Evolutionary conservation across 305 asterid species (phyloP), one percentile per base, ranked within the genome.

Genomic region (Petunia hybrid): DNA sequence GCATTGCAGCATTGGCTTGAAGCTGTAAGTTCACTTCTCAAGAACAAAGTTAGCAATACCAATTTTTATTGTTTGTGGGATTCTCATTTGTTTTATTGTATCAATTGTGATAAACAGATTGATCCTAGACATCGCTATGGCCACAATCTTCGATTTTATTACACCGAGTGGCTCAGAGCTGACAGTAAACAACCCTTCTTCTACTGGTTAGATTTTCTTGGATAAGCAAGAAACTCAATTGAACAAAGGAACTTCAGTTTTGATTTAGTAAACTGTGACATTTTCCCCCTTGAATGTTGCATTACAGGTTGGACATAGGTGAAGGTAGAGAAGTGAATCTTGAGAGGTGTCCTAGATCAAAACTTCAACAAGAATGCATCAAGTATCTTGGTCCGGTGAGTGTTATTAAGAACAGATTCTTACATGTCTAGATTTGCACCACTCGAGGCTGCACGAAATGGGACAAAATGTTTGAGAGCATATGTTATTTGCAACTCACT

Each of bases 1-100:
- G 99, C 97, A 74, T 76, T 95, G 88, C 98, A 93, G 85, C 98
- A 93, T 85, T 95, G 99, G 97, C 97, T 95, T 8, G 98, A 94
- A 87, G 98, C 98, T 68, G 97, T 95, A 81, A 95, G 98, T 87
- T 80, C 45, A 36, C 57, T 53, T 42, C 81, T 16, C 64, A 36
- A 70, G 71, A 63, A 5, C 61, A 70, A 75, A 63, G n/a, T 61
- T 38, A n/a, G 8, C 43, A 5, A 43, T 0, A 31, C 73, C 4
- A 53, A 61, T 10, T 12, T 46, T 71, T 43, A n/a, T 41, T 71
- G 31, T 60, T 59, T 22, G 8, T 8, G 43, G 68, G 57, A 59
- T 56, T 6, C 14, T 48, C 77, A 36, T 59, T 82, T 43, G 68
- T 31, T 22, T 53, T 38, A 12, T 4, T 36, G 71, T 40, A 79